Percentiles rank a stretch among this genome's conserved stretches.
These are phyloP conservation scores for Diaporthe sp. DNA, from an alignment of 2,329 filamentous ascomycete species.

Conservation along the genomic window DNA sequence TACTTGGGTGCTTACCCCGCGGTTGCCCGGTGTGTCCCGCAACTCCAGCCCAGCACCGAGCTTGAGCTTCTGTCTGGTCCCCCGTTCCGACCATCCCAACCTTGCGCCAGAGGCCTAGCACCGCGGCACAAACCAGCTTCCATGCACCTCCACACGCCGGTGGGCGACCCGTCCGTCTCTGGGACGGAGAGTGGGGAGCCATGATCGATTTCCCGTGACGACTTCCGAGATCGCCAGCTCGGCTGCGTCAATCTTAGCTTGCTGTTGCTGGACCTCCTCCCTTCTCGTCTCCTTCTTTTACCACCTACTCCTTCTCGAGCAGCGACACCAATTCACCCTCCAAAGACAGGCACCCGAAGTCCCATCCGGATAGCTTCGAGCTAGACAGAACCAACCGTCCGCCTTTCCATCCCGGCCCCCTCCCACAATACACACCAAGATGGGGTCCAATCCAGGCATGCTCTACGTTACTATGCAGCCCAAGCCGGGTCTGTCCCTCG, in stretches of 20 bases:
- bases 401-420: not conserved
- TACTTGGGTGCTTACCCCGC: slow-evolving; percentile 7
- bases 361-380: not conserved
- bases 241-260: not conserved
- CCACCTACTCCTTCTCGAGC: not conserved
- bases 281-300: not conserved
- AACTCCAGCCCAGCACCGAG: not conserved
- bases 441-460: slow-evolving; percentile 69
- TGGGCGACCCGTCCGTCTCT: not conserved
- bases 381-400: not conserved
- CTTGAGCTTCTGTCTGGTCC: not conserved
- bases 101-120: not conserved
- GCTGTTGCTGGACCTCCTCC: not conserved
- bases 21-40: not conserved
- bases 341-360: not conserved
- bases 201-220: slow-evolving; percentile 9
- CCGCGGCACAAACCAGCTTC: not conserved
- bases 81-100: slow-evolving; percentile 8
- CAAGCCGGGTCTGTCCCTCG: slow-evolving; percentile 71
- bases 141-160: not conserved
- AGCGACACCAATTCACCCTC: not conserved
- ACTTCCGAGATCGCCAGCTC: slow-evolving; percentile 25
- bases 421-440: not conserved
- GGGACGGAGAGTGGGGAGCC: slow-evolving; percentile 24
- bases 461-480: slow-evolving; percentile 92